phyloP scores from a whole-genome alignment of 352 stramenopile genomes.

The Phytophthora tubulina region DNA sequence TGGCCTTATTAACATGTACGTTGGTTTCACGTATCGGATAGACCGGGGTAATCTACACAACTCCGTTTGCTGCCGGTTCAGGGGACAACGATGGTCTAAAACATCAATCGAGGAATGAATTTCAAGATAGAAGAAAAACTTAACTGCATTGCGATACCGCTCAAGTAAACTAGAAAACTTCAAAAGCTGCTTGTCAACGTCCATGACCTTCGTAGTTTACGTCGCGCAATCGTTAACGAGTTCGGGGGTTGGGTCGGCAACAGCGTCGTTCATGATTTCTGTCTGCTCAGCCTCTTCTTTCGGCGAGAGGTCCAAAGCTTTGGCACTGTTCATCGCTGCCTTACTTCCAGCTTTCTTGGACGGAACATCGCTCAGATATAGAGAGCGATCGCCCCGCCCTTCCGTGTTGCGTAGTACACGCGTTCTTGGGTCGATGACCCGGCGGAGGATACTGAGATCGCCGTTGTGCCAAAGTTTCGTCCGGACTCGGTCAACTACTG shows the following conservation, averaged over 20 bases:
- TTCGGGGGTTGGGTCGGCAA: background rate
- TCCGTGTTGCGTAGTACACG: conserved; percentile 25
- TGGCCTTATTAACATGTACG: too few species aligned
- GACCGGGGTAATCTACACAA: too few species aligned
- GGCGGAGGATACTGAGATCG: conserved; percentile 34
- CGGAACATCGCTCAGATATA: conserved; percentile 28
- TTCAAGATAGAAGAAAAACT: too few species aligned
- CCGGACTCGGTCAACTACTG: conserved; percentile 36
- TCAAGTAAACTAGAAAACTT: too few species aligned
- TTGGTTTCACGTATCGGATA: too few species aligned
- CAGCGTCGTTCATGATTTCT: background rate
- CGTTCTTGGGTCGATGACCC: conserved; percentile 22
- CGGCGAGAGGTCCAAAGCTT: background rate
- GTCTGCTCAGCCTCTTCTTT: conserved; percentile 23
- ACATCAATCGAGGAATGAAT: too few species aligned
- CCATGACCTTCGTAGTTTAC: too few species aligned
- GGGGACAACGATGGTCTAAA: too few species aligned
- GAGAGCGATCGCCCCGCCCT: conserved; percentile 17
- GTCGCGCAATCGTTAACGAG: too few species aligned
- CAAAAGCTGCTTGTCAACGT: too few species aligned
- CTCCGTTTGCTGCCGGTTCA: too few species aligned
- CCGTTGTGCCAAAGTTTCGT: conserved; percentile 40
- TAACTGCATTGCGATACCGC: too few species aligned
- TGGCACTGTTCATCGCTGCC: background rate
- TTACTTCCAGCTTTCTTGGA: conserved; percentile 26